phyloP scores from a whole-genome alignment of 768 basidiomycete genomes.

The Pisolithus tinctorius region DNA sequence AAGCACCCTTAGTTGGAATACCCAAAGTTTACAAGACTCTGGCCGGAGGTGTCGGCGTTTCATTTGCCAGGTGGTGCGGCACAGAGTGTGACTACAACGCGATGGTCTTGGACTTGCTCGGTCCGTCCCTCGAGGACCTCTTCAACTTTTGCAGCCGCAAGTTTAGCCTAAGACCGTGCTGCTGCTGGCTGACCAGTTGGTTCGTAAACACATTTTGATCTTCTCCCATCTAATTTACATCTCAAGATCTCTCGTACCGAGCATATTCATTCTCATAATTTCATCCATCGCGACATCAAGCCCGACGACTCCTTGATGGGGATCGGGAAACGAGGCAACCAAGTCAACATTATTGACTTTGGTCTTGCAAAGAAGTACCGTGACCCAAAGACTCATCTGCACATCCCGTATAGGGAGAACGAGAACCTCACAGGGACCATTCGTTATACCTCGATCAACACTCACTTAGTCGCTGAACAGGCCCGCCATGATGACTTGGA shows the following conservation, averaged over 20 bases:
- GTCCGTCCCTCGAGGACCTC: conserved; percentile 83
- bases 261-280: conserved; percentile 99
- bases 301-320: conserved; percentile 99
- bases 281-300: conserved; percentile 96
- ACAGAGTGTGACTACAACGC: conserved; percentile 99
- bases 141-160: conserved; percentile 98
- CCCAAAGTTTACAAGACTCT: conserved; percentile 93
- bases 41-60: conserved; percentile 97
- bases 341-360: conserved; percentile 25
- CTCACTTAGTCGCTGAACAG: conserved; percentile 58
- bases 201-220: conserved; percentile 32
- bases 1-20: conserved; percentile 63
- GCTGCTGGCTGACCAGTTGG: conserved; percentile 27
- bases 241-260: conserved; percentile 93
- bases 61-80: conserved; percentile 93
- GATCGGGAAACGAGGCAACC: conserved; percentile 98
- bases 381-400: too few species aligned
- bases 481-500: too few species aligned
- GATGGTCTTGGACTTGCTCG: conserved; percentile 97
- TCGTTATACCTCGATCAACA: conserved; percentile 99
- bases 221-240: conserved; percentile 35
- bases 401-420: conserved; percentile 86
- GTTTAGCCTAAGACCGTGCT: conserved; percentile 93
- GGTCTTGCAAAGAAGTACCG: too few species aligned
- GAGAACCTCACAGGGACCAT: conserved; percentile 99